Evolutionary conservation across 768 basidiomycete genomes (phyloP).

Genomic region (Leccinum imitatum): DNA sequence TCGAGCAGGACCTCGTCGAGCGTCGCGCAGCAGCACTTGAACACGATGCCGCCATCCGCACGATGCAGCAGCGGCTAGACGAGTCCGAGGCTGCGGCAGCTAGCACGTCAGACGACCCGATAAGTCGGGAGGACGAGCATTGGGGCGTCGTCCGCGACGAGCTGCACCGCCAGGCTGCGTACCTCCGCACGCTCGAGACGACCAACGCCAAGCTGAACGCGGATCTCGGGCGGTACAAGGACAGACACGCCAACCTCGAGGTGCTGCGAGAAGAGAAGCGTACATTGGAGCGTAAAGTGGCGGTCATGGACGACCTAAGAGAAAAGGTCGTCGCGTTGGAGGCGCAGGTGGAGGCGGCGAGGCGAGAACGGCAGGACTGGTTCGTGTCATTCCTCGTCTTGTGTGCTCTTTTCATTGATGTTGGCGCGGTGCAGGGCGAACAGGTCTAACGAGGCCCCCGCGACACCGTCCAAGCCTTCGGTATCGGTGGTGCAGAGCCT

Average conservation of each 20-base stretch:
- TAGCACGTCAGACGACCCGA: slow-evolving; percentile 20
- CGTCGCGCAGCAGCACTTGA: slow-evolving; percentile 41
- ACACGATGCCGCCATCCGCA: slow-evolving; percentile 39
- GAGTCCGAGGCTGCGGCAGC: slow-evolving; percentile 38
- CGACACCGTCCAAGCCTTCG: slow-evolving; percentile 45
- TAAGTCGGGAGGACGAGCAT: slow-evolving; percentile 45
- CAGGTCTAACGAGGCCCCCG: slow-evolving; percentile 31
- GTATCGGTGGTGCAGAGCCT: slow-evolving; percentile 58
- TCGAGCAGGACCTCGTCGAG: slow-evolving; percentile 50
- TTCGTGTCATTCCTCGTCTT: slow-evolving; percentile 26
- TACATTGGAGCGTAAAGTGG: slow-evolving; percentile 53
- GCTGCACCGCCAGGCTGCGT: slow-evolving; percentile 60
- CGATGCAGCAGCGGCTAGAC: slow-evolving; percentile 50
- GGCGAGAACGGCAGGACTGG: slow-evolving; percentile 60
- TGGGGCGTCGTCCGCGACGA: slow-evolving; percentile 69
- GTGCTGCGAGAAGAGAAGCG: slow-evolving; percentile 76
- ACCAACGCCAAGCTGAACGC: slow-evolving; percentile 53
- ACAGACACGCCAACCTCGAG: slow-evolving; percentile 59
- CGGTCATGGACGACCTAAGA: slow-evolving; percentile 51
- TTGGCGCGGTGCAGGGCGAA: slow-evolving; percentile 34
- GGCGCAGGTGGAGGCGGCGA: slow-evolving; percentile 61
- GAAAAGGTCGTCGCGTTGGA: slow-evolving; percentile 57
- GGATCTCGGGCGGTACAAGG: slow-evolving; percentile 55
- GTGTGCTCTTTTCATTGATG: not conserved
- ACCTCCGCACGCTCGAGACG: slow-evolving; percentile 59